Evolutionary conservation across 2,329 filamentous ascomycete genomes (phyloP).

Genomic region (Penicillium sp.): DNA sequence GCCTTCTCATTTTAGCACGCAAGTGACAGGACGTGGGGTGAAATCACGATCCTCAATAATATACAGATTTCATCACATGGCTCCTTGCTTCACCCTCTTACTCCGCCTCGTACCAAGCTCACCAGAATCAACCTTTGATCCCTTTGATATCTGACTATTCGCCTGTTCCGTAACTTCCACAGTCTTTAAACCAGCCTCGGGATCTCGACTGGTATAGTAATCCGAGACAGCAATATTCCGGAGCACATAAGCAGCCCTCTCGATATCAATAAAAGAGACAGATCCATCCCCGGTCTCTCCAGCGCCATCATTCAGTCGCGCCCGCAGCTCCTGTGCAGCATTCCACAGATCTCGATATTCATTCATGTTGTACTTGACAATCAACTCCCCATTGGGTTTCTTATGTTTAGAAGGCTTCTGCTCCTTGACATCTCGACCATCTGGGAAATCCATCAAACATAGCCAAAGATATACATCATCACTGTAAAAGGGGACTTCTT

Average conservation of each 20-base stretch:
- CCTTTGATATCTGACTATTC: not conserved
- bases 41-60: not conserved
- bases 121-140: not conserved
- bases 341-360: slow-evolving; percentile 40
- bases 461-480: slow-evolving; percentile 46
- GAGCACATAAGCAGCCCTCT: slow-evolving; percentile 41
- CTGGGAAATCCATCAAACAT: slow-evolving; percentile 26
- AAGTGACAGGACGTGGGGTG: too few species aligned
- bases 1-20: not conserved
- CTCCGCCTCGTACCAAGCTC: not conserved
- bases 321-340: slow-evolving; percentile 21
- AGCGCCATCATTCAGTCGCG: slow-evolving; percentile 22
- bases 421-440: not conserved
- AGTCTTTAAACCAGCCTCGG: not conserved
- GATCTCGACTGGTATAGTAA: slow-evolving; percentile 1
- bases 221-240: slow-evolving; percentile 33
- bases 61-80: not conserved
- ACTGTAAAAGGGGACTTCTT: slow-evolving; percentile 42
- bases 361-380: slow-evolving; percentile 41
- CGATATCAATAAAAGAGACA: slow-evolving; percentile 34
- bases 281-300: not conserved
- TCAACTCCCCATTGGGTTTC: slow-evolving; percentile 28
- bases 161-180: not conserved
- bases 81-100: not conserved
- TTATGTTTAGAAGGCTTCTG: slow-evolving; percentile 15